Evolutionary conservation across 1,284 basidiomycete genomes (phyloP).

Genomic region (Pyrrhoderma noxium): DNA sequence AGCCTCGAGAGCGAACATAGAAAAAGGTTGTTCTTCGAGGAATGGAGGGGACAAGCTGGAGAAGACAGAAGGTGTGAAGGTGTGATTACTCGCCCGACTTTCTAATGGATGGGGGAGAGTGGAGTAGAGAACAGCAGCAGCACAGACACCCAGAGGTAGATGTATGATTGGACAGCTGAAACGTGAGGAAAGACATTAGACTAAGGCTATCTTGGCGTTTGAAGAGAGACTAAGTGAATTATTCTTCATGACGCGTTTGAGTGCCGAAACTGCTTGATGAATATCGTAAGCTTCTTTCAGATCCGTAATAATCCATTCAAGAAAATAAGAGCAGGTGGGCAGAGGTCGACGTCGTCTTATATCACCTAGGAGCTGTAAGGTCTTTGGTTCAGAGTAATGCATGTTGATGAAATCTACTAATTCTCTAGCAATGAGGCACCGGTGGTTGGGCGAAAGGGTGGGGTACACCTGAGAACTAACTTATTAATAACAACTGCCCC

Average conservation of each 20-base stretch:
- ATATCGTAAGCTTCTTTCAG: not conserved
- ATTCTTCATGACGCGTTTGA: slow-evolving; percentile 2
- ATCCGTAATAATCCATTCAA: slow-evolving; percentile 3
- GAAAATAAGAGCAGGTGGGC: slow-evolving; percentile 2
- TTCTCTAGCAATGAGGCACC: not conserved
- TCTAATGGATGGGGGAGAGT: too few species aligned
- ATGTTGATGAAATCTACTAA: not conserved
- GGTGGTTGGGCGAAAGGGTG: not conserved
- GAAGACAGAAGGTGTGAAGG: not conserved
- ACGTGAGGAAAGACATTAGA: not conserved
- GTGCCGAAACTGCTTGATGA: not conserved
- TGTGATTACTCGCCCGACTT: not conserved
- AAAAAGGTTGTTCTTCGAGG: not conserved
- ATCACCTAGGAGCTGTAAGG: not conserved
- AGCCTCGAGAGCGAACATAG: too few species aligned
- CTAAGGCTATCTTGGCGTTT: not conserved
- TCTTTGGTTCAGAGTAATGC: not conserved
- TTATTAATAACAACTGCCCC: not conserved
- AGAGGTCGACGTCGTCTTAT: not conserved
- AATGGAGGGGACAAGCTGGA: not conserved
- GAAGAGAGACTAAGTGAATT: not conserved
- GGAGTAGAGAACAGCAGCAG: not conserved
- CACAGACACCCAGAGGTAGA: not conserved
- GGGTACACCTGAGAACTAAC: not conserved
- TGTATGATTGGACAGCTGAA: not conserved